Base-by-base conservation (phyloP, 2,329 filamentous ascomycete species). In the Fusarium anguioides region DNA sequence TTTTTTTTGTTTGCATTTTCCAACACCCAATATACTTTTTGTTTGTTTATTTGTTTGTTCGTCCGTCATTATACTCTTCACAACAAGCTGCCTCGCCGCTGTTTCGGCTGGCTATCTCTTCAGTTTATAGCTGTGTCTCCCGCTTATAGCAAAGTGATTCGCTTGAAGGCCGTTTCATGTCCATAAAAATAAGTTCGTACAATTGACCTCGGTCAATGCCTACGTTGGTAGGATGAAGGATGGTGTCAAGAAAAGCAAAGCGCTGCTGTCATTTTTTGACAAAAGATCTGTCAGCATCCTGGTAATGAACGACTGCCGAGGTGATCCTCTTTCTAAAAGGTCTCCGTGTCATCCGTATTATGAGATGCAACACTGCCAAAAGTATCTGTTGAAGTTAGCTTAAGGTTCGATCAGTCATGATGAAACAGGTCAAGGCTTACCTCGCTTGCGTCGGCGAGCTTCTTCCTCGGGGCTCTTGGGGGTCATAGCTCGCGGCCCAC, bases 401-500 rank as follows among this genome's bases (percentile, higher is more conserved):
- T 4, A 4, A 33, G 10, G 24, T 11, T 6, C 5, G 29, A 6
- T 37, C 2, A 10, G 8, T 14, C 23, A 8, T 5, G 6, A 8
- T 5, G 6, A 10, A 21, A 27, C 5, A 15, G 8, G 11, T 40
- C 5, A 9, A 21, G 27, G 63, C 82, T 73, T 79, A 89, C 87
- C 83, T 83, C 86, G 82, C 80, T 88, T 89, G 39, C 83, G 80
- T 68, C 85, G 79, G 66, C 83, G 77, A 10, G 79, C 79, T 20
- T 83, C 83, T 39, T 84, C 81, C 44, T 83, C 79, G 1, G 80
- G 79, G 57, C 81, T 84, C 75, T 81, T 86, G 1, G 86, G 86
- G 7, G 86, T 88, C 86, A 89, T 89, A 18, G 86, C 86, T 64
- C 86, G 77, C 15, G 86, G 86, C 21, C 86, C 86, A 51, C 84